Percentiles rank a stretch among this genome's conserved stretches.
Conservation (phyloP, 225 moss, liverwort and hornwort genomes). For the Climacium dendroides region DNA sequence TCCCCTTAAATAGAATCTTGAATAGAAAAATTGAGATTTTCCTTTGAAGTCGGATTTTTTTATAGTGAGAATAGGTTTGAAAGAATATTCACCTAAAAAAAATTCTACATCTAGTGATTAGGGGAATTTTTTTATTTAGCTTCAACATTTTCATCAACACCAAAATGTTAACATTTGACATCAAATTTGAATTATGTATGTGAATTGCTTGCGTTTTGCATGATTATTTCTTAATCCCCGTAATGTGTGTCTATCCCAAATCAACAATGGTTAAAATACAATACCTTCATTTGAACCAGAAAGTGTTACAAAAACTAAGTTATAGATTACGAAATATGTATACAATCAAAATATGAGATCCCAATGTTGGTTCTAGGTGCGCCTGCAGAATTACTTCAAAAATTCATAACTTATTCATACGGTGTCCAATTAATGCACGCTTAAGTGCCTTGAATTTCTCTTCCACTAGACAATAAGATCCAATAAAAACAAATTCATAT, state of each 20-base stretch:
- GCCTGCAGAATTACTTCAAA: fast-evolving
- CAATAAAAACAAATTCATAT: neutral
- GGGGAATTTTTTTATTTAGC: fast-evolving
- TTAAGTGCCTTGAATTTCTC: neutral
- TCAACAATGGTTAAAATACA: fast-evolving
- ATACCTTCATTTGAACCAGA: fast-evolving
- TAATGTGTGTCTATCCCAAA: fast-evolving
- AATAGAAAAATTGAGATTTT: neutral
- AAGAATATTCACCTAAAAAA: neutral
- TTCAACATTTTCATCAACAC: neutral
- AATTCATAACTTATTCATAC: neutral
- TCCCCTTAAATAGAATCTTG: neutral
- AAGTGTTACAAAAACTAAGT: fast-evolving
- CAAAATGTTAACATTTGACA: neutral
- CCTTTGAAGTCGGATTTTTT: neutral
- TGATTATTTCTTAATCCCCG: fast-evolving
- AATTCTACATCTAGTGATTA: neutral
- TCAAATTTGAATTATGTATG: neutral
- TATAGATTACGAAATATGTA: neutral
- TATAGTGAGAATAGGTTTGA: neutral
- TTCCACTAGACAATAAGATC: neutral
- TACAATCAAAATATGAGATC: fast-evolving
- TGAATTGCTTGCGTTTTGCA: fast-evolving
- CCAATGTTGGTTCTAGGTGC: fast-evolving
- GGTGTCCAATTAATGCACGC: neutral